Evolutionary conservation across 2,329 filamentous ascomycete species (phyloP), one percentile per base, ranked within the genome.

Genomic region (Colletotrichum eremochloae): DNA sequence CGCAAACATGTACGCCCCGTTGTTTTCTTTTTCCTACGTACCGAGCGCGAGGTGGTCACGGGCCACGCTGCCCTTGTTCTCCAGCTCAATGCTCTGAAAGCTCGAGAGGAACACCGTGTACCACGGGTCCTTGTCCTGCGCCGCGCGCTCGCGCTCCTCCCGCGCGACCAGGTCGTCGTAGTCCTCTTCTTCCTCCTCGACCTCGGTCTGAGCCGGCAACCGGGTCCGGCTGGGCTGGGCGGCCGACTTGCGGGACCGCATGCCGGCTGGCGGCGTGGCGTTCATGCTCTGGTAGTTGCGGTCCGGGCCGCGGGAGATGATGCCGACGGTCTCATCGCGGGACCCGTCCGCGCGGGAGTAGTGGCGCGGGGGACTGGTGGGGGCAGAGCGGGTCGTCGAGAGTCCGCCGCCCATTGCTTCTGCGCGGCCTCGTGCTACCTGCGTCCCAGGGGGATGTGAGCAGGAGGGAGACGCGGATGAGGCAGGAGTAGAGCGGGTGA

Each of bases 11-110:
- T 24, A 42, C 40, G 40, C 40, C 38, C 9, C 11, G 38, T 11
- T 11, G 9, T 40, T 9, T 2, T 15, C n/a, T 46, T 71, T 24
- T 36, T 36, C 15, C n/a, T 46, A 72, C 71, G 24, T 82, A 95
- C 93, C 93, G 61, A 96, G 83, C 31, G 94, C 94, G 67, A 96
- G 84, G 83, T 96, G 94, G 81, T 96, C 94, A 77, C 94, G 86
- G 14, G 94, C 94, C 50, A 96, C 93, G 78, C 92, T 94, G 50
- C 94, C 94, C 81, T 94, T 96, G 78, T 96, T 96, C 81, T 96
- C 94, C 72, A 96, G 82, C 84, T 96, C 93, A 63, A 96, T 87
- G 6, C 88, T 89, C 76, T 84, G 86, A 64, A 91, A 86, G 69
- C 84, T 81, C 9, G 79, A 82, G 33, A 86, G 75, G 50, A 89